Evolutionary conservation across 352 stramenopile species (phyloP).

Genomic region (Thalassiosira delicatula): DNA sequence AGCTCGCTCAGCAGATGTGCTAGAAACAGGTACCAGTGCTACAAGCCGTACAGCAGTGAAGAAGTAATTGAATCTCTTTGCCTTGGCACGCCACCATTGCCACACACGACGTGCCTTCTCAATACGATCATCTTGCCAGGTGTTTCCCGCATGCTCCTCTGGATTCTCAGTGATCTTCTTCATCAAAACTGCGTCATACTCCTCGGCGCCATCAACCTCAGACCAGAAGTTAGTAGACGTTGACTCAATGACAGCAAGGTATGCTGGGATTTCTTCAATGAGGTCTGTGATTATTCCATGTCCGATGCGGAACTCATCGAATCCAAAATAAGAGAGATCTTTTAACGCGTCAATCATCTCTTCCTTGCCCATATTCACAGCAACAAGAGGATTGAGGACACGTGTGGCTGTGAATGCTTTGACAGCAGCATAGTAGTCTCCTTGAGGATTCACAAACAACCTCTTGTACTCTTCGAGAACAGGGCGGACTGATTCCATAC

Average conservation of each 20-base stretch:
- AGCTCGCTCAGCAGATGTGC: slow-evolving; percentile 5
- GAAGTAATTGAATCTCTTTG: slow-evolving; percentile 4
- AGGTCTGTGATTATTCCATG: slow-evolving; percentile 12
- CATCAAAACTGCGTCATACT: slow-evolving; percentile 4
- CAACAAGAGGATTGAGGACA: slow-evolving; percentile 11
- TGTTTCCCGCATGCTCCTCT: slow-evolving; percentile 4
- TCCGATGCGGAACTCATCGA: slow-evolving; percentile 19
- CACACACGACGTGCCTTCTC: slow-evolving; percentile 1
- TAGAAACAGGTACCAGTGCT: slow-evolving; percentile 15
- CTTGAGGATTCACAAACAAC: slow-evolving; percentile 3
- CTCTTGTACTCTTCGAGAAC: slow-evolving; percentile 15
- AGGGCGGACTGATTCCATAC: neutral
- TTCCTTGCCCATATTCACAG: neutral
- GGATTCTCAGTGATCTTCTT: slow-evolving; percentile 5
- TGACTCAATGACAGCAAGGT: neutral
- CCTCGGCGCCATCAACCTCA: slow-evolving; percentile 4
- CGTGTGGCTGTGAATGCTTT: slow-evolving; percentile 5
- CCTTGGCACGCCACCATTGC: slow-evolving; percentile 7
- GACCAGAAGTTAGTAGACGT: slow-evolving; percentile 10
- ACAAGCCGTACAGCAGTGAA: slow-evolving; percentile 13
- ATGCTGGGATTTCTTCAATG: neutral
- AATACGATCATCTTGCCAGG: slow-evolving; percentile 22
- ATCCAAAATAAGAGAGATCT: slow-evolving; percentile 11
- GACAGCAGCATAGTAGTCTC: slow-evolving; percentile 12
- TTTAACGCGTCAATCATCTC: slow-evolving; percentile 2